Conservation (phyloP, 148 eudicot species). For the Euryodendron excelsum region DNA sequence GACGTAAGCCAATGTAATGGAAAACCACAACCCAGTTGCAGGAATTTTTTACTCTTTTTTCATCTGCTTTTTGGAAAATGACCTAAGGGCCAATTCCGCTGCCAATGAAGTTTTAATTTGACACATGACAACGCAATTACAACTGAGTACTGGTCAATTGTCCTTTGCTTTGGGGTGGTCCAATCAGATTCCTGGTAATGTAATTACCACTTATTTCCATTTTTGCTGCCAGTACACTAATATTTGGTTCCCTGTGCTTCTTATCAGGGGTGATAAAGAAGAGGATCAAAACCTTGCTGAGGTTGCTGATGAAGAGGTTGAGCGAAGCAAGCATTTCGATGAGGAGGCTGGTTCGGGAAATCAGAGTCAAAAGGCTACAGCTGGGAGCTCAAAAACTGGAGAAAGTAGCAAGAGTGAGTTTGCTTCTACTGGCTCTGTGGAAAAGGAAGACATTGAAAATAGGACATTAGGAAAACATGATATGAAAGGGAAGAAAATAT, state of each 20-base stretch:
- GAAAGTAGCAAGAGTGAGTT: slow-evolving; percentile 1
- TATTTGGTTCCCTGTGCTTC: slow-evolving; percentile 1
- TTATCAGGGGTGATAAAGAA: slow-evolving; percentile 50
- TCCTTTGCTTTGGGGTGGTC: background rate
- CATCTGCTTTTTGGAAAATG: no score
- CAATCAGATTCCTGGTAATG: background rate
- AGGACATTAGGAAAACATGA: background rate
- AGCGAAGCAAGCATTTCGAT: slow-evolving; percentile 36
- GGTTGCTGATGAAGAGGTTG: slow-evolving; percentile 35
- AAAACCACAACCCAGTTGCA: background rate
- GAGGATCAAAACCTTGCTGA: slow-evolving; percentile 36
- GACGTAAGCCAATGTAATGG: no score
- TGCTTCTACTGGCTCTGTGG: background rate
- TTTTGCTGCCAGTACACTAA: no score
- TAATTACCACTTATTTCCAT: no score
- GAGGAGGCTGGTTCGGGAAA: slow-evolving; percentile 36
- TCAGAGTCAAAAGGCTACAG: slow-evolving; percentile 11
- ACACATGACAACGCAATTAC: background rate
- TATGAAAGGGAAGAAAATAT: background rate
- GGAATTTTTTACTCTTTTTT: no score
- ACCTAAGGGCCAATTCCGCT: background rate
- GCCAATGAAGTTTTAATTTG: background rate
- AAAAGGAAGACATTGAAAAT: background rate
- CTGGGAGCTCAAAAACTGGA: slow-evolving; percentile 19
- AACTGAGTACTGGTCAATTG: background rate